Evolutionary conservation across 306 rosid species (phyloP).

Genomic region (Malus asiatica): DNA sequence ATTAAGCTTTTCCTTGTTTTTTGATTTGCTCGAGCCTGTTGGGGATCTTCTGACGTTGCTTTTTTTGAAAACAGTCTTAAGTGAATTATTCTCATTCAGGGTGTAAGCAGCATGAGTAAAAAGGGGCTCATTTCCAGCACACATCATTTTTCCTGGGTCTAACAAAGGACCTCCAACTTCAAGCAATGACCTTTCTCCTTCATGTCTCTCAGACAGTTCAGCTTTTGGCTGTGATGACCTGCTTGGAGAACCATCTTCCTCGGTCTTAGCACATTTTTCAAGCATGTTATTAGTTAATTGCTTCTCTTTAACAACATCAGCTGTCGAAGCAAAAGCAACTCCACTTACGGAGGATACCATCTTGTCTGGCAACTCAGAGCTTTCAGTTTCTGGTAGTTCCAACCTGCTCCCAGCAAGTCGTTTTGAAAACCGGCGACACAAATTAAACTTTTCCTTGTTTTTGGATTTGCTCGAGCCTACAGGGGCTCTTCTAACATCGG

Average conservation of each 20-base stretch:
- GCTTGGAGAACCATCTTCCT: constrained; percentile 21
- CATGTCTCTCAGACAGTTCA: constrained; percentile 11
- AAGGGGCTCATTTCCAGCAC: constrained; percentile 19
- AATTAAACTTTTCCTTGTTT: constrained; percentile 28
- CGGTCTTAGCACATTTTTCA: constrained; percentile 24
- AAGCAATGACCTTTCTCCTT: not conserved
- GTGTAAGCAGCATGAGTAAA: constrained; percentile 20
- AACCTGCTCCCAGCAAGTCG: constrained; percentile 58
- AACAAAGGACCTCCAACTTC: constrained; percentile 6
- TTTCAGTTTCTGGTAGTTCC: constrained; percentile 25
- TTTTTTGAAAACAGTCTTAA: constrained; percentile 7
- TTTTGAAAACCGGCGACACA: constrained; percentile 49
- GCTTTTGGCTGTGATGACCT: constrained; percentile 12
- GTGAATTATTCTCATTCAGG: constrained; percentile 24
- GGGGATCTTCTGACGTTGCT: not conserved
- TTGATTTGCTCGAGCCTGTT: constrained; percentile 26
- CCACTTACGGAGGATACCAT: constrained; percentile 16
- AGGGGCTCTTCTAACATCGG: not conserved
- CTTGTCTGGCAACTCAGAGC: constrained; percentile 20
- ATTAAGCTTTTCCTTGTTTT: constrained; percentile 28
- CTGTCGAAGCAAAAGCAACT: constrained; percentile 20
- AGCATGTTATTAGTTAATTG: constrained; percentile 26
- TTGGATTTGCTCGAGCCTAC: constrained; percentile 26
- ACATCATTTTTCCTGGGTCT: not conserved
- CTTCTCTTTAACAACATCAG: constrained; percentile 28